phyloP scores from a whole-genome alignment of 176 grass and related monocot genomes.

The Ampelocalamus luodianensis region DNA sequence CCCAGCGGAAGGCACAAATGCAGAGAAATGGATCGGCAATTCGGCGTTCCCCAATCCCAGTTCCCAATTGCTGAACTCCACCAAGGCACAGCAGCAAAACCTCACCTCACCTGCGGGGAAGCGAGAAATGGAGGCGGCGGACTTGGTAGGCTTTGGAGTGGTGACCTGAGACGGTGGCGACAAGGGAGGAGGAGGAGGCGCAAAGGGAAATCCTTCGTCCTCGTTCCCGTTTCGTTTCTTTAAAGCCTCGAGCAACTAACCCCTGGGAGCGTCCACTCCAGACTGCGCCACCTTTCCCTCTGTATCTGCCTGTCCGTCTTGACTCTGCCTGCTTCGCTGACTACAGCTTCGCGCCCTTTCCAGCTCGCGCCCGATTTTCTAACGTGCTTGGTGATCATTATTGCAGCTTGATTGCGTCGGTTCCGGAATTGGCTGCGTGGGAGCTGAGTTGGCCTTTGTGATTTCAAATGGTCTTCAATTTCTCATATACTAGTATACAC shows the following conservation, averaged over 20 bases:
- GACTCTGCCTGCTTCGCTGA: background rate
- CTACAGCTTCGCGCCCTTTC: slow-evolving; percentile 14
- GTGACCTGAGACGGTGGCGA: slow-evolving; percentile 10
- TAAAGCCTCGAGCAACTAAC: background rate
- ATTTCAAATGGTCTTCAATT: background rate
- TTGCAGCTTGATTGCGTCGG: slow-evolving; percentile 9
- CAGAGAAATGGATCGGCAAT: background rate
- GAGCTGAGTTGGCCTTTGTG: background rate
- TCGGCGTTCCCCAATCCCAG: background rate
- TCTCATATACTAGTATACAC: background rate
- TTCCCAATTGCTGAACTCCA: background rate
- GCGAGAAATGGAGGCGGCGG: background rate
- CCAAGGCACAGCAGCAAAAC: background rate
- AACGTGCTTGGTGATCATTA: slow-evolving; percentile 38
- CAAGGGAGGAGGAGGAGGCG: background rate
- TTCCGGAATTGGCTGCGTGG: slow-evolving; percentile 14
- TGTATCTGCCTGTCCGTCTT: background rate
- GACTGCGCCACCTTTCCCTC: background rate
- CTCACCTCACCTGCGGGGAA: background rate
- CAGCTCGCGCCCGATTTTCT: slow-evolving; percentile 27
- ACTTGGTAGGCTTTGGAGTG: too few relatives aligned
- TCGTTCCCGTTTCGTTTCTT: background rate
- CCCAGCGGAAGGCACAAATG: background rate
- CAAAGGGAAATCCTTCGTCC: too few relatives aligned
- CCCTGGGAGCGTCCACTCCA: background rate